These are phyloP conservation scores for Scheffersomyces stambukii DNA, from an alignment of 1,139 yeast genomes.

Conservation along the genomic window DNA sequence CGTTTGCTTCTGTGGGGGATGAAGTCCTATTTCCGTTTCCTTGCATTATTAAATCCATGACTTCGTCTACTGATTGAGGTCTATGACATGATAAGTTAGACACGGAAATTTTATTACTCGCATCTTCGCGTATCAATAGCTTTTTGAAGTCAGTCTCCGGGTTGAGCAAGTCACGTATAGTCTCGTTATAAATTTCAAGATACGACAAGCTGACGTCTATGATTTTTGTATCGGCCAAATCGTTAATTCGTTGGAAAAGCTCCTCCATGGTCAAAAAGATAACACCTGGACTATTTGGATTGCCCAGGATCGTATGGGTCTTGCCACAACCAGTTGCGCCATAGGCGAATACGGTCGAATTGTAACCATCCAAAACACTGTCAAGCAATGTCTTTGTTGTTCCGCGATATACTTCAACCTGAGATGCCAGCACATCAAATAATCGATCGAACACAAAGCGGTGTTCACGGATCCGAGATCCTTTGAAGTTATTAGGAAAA, in stretches of 20 bases:
- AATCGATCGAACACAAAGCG: constrained; percentile 78
- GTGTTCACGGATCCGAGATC: constrained; percentile 61
- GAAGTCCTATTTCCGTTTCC: constrained; percentile 80
- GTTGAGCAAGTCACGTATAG: constrained; percentile 70
- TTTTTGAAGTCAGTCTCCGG: constrained; percentile 46
- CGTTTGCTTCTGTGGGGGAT: constrained; percentile 88
- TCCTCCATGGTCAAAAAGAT: constrained; percentile 78
- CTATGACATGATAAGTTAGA: constrained; percentile 65
- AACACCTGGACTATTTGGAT: constrained; percentile 70
- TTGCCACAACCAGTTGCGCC: constrained; percentile 96
- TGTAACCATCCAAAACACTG: constrained; percentile 76
- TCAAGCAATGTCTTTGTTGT: constrained; percentile 75
- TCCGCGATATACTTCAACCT: constrained; percentile 59
- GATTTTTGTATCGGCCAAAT: constrained; percentile 47
- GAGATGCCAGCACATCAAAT: constrained; percentile 63
- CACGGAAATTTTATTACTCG: constrained; percentile 63
- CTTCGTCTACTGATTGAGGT: constrained; percentile 67
- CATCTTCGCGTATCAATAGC: constrained; percentile 69
- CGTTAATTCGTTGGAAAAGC: constrained; percentile 58
- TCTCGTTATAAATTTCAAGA: constrained; percentile 87
- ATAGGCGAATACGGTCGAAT: constrained; percentile 92
- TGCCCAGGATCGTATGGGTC: constrained; percentile 85
- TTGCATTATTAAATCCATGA: constrained; percentile 67
- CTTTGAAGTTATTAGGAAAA: constrained; percentile 33
- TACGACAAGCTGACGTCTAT: constrained; percentile 68